Conservation (phyloP, 352 stramenopile species). For the Albugo candida region DNA sequence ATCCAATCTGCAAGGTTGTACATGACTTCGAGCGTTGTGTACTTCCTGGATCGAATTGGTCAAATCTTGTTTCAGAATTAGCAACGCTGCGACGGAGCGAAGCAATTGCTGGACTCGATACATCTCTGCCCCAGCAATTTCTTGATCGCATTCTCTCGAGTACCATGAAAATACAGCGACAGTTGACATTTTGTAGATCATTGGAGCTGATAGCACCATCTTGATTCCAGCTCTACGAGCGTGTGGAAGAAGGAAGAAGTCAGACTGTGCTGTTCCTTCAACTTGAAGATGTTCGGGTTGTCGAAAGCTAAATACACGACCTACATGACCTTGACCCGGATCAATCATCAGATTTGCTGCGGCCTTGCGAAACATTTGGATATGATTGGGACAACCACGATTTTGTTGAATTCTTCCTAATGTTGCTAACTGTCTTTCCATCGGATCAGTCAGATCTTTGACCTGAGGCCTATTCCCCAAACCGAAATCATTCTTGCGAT, state of each 20-base stretch:
- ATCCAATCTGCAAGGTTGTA: neutral
- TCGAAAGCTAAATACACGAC: slow-evolving; percentile 47
- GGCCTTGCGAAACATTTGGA: slow-evolving; percentile 58
- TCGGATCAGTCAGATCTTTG: no score
- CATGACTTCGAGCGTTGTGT: no score
- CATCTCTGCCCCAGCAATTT: slow-evolving; percentile 31
- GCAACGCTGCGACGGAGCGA: slow-evolving; percentile 43
- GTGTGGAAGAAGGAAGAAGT: slow-evolving; percentile 58
- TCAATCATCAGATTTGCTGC: slow-evolving; percentile 55
- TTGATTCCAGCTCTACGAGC: slow-evolving; percentile 40
- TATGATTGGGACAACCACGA: slow-evolving; percentile 19
- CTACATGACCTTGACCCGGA: slow-evolving; percentile 49
- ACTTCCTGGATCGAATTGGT: no score
- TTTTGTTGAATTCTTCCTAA: slow-evolving; percentile 9
- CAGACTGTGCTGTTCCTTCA: slow-evolving; percentile 21
- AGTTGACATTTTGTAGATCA: slow-evolving; percentile 69
- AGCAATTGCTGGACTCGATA: slow-evolving; percentile 50
- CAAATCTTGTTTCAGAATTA: slow-evolving; percentile 27
- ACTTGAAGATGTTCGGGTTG: slow-evolving; percentile 52
- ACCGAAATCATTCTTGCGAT: no score
- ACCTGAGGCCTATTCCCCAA: no score
- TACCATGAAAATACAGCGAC: slow-evolving; percentile 72
- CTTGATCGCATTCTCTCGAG: slow-evolving; percentile 20
- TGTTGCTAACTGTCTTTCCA: neutral
- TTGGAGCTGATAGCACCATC: slow-evolving; percentile 45